Evolutionary conservation across 495 filamentous ascomycete species (phyloP).

Genomic region (Acidomyces sp.): DNA sequence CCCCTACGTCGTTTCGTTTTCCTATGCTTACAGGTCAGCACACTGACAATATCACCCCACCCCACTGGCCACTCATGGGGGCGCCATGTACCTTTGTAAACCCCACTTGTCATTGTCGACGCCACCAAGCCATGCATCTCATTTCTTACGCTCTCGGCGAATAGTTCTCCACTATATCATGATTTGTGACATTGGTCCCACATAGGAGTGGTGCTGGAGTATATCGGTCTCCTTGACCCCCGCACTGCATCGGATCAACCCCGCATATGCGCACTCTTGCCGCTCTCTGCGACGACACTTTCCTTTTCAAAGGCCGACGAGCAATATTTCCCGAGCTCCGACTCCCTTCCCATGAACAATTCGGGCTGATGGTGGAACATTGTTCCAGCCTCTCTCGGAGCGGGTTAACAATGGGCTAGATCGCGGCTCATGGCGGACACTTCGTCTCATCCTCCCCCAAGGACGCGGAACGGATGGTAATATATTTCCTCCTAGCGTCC

Average conservation of each 20-base stretch:
- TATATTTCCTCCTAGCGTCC: slow-evolving; percentile 1
- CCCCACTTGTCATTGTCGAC: too few relatives aligned
- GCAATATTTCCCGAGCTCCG: slow-evolving; percentile 1
- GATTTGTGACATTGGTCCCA: too few relatives aligned
- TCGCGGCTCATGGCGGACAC: not conserved
- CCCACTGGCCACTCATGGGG: too few relatives aligned
- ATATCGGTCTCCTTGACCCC: not conserved
- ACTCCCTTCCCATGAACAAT: not conserved
- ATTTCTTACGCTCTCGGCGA: not conserved
- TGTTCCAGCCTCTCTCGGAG: not conserved
- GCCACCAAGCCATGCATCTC: too few relatives aligned
- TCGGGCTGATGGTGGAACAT: not conserved
- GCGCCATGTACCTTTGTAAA: too few relatives aligned
- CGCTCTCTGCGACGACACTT: not conserved
- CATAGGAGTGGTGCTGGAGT: not conserved
- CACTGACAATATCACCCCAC: too few relatives aligned
- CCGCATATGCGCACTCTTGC: not conserved
- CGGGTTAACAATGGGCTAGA: slow-evolving; percentile 3
- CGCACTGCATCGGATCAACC: not conserved
- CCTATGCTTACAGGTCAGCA: too few relatives aligned
- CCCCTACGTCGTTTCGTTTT: too few relatives aligned
- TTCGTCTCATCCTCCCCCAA: slow-evolving; percentile 1
- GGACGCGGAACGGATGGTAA: slow-evolving; percentile 8
- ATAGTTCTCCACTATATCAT: not conserved
- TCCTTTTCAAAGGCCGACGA: slow-evolving; percentile 3